Conservation (phyloP, 2,329 filamentous ascomycete genomes). For the Sarocladium brachiariae region DNA sequence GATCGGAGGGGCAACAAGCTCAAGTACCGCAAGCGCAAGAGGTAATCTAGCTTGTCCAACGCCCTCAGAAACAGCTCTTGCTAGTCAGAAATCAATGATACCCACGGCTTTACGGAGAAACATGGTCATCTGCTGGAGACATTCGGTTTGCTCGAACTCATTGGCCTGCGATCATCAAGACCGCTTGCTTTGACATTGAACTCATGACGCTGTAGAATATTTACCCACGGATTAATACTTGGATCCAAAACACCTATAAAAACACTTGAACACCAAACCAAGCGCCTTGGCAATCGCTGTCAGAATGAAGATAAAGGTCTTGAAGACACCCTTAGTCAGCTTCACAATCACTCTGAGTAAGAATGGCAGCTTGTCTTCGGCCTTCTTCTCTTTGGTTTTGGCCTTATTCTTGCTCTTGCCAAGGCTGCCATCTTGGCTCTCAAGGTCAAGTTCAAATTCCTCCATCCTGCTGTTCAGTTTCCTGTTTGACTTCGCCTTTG, state of each 20-base stretch:
- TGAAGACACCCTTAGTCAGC: conserved; percentile 46
- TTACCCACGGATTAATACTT: conserved; percentile 26
- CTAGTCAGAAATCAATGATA: conserved; percentile 4
- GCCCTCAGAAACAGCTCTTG: no score
- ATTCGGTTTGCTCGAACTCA: no score
- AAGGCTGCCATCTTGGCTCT: conserved; percentile 49
- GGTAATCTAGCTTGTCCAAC: conserved; percentile 32
- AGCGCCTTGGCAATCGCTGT: conserved; percentile 22
- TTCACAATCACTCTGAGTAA: conserved; percentile 42
- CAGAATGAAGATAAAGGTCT: conserved; percentile 51
- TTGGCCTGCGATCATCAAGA: conserved; percentile 9
- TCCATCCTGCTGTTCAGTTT: conserved; percentile 31
- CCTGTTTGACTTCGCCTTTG: conserved; percentile 9
- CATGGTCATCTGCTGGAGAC: no score
- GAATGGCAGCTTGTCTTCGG: conserved; percentile 43
- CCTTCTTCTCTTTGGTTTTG: conserved; percentile 29
- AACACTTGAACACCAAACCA: conserved; percentile 42
- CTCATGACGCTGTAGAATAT: neutral
- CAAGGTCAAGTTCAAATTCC: conserved; percentile 54
- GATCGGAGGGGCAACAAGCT: conserved; percentile 56
- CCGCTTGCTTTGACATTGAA: neutral
- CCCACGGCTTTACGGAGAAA: neutral
- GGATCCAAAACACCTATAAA: conserved; percentile 44
- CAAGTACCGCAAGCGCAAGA: conserved; percentile 56
- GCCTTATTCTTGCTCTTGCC: conserved; percentile 24